Base-by-base conservation (phyloP, 2,329 filamentous ascomycete species). In the Colletotrichum chrysophilum region DNA sequence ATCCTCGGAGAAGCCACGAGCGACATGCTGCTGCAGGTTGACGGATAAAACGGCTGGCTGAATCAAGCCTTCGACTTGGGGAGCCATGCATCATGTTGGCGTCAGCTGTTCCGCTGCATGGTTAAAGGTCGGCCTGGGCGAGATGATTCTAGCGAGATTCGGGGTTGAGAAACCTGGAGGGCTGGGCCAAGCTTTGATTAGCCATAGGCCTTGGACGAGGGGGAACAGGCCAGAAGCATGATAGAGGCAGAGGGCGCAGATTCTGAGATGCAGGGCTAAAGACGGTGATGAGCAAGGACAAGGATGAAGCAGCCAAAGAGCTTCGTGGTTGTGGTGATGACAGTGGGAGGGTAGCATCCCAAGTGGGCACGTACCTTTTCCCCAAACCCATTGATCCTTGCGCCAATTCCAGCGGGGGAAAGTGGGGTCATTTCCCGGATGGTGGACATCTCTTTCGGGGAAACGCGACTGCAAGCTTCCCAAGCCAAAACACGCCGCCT, bases 401-500 rank as follows among this genome's bases (percentile, higher is more conserved):
- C 38, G 66, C 28, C 30, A 28, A 65, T 28, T 58, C 43, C 43
- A 52, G 43, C 43, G 43, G 61, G 68, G 68, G 52, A 16, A 18
- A 18, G 48, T 71, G 34, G 71, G 55, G 36, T 52, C n/a, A 6
- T 24, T 38, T 28, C 38, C 68, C 72, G 55, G 67, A 60, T 65
- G 32, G 34, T 71, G 30, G 68, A 43, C 36, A 56, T 55, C 68
- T 65, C 43, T 66, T 74, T 21, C 61, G 60, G 68, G 68, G 62
- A 62, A 52, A 36, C 34, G 55, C 61, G 61, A 36, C 62, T 32
- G 56, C 72, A 74, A 66, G 68, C 72, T 71, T 66, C 38, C 30
- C 66, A 48, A 52, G 60, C 55, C 60, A 30, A 75, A 75, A 66
- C 52, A 75, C 68, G 61, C 68, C 72, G 62, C 66, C 66, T 48